Base-by-base conservation (phyloP, 805 yeast genomes). In the Hanseniaspora valbyensis region DNA sequence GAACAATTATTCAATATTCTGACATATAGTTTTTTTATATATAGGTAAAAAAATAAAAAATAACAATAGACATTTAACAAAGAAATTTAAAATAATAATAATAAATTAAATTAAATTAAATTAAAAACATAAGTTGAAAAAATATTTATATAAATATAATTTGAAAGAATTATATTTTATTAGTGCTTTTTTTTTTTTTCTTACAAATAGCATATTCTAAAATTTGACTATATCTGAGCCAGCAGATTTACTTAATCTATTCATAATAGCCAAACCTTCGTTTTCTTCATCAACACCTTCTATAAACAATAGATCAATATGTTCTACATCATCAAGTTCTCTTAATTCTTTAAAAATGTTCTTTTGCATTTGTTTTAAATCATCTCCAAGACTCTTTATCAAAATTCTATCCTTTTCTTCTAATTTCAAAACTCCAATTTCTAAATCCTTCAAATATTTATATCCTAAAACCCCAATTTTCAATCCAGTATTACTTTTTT, bases 231-330 rank as follows among this genome's bases (percentile, higher is more conserved):
- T 40, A 40, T 48, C 51, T 40, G 51, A 48, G 5, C 75, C 66
- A 0, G 96, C 94, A 3, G 96, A 96, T 63, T 89, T 89, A 32
- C 74, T 71, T 29, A 90, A 69, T 57, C 98, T 69, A 63, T 92
- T 92, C 96, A 92, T 90, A 33, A 92, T 82, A 0, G 98, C 98
- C 52, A 89, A 70, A 0, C 98, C 98, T 60, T 88, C 92, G 49
- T 81, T 74, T 1, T 70, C 66, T 55, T 83, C 88, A 25, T 70
- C 76, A 7, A 88, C 76, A 0, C 95, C 95, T 63, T 89, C 96
- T 0, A 89, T 88, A 43, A 92, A 70, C 9, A 92, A 87, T 33
- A 78, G 56, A 54, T 83, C 87, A 2, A 78, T 88, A 2, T 60
- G 59, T 1, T 72, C 75, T 21, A 64, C 55, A 50, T 77, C 82